These are phyloP conservation scores for Isatis tinctoria DNA, from an alignment of 345 rosid species.

Conservation along the genomic window DNA sequence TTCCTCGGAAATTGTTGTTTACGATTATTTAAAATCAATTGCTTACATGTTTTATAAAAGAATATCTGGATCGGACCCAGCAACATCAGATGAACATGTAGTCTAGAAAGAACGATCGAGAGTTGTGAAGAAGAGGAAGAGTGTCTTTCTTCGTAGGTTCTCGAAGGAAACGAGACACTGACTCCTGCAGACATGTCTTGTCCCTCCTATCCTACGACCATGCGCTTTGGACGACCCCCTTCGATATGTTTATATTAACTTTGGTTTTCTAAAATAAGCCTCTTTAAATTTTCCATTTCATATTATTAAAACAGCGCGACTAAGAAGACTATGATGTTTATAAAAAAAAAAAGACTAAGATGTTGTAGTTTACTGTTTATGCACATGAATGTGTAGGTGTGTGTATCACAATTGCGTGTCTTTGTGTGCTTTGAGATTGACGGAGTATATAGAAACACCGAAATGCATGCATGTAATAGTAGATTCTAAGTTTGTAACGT, in stretches of 20 bases:
- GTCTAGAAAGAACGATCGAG: neutral
- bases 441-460: neutral
- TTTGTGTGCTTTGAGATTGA: neutral
- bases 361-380: neutral
- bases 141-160: constrained; percentile 25
- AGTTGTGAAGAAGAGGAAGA: constrained; percentile 2
- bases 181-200: constrained; percentile 32
- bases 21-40: neutral
- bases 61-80: neutral
- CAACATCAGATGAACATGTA: neutral
- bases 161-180: constrained; percentile 25
- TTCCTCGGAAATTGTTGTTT: constrained; percentile 27
- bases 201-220: constrained; percentile 21
- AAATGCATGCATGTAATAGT: neutral
- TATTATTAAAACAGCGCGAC: neutral
- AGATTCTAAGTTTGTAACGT: neutral
- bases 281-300: neutral
- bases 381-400: neutral
- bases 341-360: neutral
- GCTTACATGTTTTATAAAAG: neutral
- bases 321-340: neutral
- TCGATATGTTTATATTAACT: neutral
- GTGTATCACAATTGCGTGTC: neutral
- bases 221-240: neutral
- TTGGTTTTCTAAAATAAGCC: neutral